Conservation (phyloP, 108 stramenopile genomes). For the Nannochloropsis oceanica region DNA sequence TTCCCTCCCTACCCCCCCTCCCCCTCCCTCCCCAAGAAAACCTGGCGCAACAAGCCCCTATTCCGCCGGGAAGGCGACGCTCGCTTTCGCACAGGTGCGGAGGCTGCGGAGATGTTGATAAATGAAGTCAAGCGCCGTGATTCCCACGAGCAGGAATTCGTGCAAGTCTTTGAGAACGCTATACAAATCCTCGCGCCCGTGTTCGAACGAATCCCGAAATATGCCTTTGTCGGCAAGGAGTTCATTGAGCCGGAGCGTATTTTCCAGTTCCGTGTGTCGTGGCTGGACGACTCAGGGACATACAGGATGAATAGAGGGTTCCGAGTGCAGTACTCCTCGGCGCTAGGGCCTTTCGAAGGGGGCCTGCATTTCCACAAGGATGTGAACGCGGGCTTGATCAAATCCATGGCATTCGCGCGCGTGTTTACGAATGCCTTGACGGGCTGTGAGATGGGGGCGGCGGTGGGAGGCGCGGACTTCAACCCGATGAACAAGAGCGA, state of each 20-base stretch:
- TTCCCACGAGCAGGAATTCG: conserved; percentile 59
- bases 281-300: conserved; percentile 44
- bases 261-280: conserved; percentile 46
- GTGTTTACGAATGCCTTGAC: conserved; percentile 82
- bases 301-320: conserved; percentile 43
- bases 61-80: conserved; percentile 23
- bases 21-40: conserved; percentile 8
- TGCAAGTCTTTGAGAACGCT: conserved; percentile 52
- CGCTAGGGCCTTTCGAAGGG: conserved; percentile 84
- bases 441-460: conserved; percentile 65
- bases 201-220: conserved; percentile 82
- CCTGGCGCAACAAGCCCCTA: conserved; percentile 30
- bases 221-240: conserved; percentile 86
- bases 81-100: conserved; percentile 21
- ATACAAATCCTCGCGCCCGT: conserved; percentile 67
- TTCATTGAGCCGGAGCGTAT: conserved; percentile 43
- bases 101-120: conserved; percentile 25
- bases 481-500: conserved; percentile 79
- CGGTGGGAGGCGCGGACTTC: conserved; percentile 86
- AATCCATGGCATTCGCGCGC: conserved; percentile 33
- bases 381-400: conserved; percentile 33
- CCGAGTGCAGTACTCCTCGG: conserved; percentile 49
- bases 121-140: conserved; percentile 56
- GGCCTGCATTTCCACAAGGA: conserved; percentile 76
- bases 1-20: not conserved